Base-by-base conservation (phyloP, 1,139 yeast genomes). In the Ashbya aceris region DNA sequence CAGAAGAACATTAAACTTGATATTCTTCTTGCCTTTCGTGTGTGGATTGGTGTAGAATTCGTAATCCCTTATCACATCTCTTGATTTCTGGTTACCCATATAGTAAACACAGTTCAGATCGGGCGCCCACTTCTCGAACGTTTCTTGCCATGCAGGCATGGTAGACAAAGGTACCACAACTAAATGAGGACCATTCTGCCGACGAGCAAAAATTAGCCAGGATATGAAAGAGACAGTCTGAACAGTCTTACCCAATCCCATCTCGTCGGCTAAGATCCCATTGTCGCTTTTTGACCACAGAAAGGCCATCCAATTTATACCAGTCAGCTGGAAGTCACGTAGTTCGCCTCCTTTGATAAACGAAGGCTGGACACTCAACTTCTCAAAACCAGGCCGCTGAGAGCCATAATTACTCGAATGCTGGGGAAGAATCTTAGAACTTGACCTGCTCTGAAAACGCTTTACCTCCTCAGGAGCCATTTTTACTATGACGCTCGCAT, bases 281-380 rank as follows among this genome's bases (percentile, higher is more conserved):
- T 91, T 93, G 65, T 91, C 96, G 62, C 91, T 86, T 59, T 96
- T 76, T 2, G 96, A 85, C 98, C 98, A 93, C 49, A 93, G 70
- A 60, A 87, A 93, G 0, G 98, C 98, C 98, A 93, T 93, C 99
- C 98, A 93, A 64, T 93, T 93, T 49, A 93, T 73, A 47, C 99
- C 99, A 0, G 98, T 91, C 58, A 93, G 73, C 67, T 93, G 99
- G 74, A 93, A 91, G 67, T 93, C 98, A 61, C 98, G 77, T 50
- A 91, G 71, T 62, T 83, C 95, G 38, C 97, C 96, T 56, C 83
- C 83, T 59, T 87, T 87, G 51, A 93, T 83, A 57, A 82, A 93
- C 10, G 80, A 72, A 0, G 99, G 99, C 65, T 93, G 99, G 44
- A 74, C 74, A 27, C 76, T 76, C 43, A 93, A 70, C 61, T 91